Percentiles rank a stretch among this genome's conserved stretches.
These are phyloP conservation scores for Silene uniflora DNA, from an alignment of 148 eudicot genomes.

Conservation along the genomic window DNA sequence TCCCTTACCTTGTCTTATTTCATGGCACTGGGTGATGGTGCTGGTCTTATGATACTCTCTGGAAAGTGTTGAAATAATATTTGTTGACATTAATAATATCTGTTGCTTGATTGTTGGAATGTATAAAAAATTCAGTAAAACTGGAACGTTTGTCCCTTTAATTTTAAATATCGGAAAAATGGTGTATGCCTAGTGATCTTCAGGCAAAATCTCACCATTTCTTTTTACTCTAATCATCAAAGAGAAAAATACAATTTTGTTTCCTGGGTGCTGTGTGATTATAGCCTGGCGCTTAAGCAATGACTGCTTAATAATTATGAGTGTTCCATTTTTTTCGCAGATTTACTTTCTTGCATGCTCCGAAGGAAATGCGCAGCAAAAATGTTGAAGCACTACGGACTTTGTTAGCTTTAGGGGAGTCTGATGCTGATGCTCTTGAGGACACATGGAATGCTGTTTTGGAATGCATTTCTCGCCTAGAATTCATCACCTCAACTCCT, in stretches of 20 bases:
- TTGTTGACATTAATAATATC: background rate
- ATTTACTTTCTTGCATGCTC: constrained; percentile 92
- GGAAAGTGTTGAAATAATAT: background rate
- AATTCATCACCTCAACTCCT: constrained; percentile 71
- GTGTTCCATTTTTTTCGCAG: constrained; percentile 41
- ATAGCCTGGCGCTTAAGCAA: background rate
- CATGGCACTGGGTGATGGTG: background rate
- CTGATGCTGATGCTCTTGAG: constrained; percentile 81
- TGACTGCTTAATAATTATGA: constrained; percentile 1
- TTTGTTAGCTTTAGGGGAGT: constrained; percentile 62
- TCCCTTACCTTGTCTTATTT: background rate
- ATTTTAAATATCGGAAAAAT: background rate
- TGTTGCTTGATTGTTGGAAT: background rate
- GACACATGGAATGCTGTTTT: constrained; percentile 95
- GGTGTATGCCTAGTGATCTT: background rate
- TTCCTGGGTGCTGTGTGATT: background rate
- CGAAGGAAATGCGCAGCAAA: constrained; percentile 95
- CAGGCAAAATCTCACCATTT: no score
- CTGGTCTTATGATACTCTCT: background rate
- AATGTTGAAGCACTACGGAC: constrained; percentile 96
- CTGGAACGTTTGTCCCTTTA: background rate
- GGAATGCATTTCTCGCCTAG: constrained; percentile 94
- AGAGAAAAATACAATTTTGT: background rate
- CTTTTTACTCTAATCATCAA: background rate
- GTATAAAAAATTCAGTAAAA: background rate